A percentile compares a stretch with the other conserved stretches of the same genome.
These are phyloP conservation scores for Megacollybia platyphylla DNA, from an alignment of 1,284 basidiomycete genomes.

Conservation along the genomic window DNA sequence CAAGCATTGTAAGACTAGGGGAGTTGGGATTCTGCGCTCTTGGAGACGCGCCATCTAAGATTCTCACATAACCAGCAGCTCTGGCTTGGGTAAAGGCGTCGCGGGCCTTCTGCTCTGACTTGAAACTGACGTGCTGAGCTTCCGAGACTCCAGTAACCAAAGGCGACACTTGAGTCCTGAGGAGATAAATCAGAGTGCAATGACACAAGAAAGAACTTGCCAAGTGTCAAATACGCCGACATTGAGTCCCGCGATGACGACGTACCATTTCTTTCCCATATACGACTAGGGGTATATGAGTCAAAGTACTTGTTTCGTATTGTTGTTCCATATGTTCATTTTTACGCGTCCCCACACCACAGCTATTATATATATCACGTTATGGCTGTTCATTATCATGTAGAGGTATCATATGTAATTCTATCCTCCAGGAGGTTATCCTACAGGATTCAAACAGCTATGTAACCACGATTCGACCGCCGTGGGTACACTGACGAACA, in stretches of 20 bases:
- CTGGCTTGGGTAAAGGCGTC: constrained; percentile 4
- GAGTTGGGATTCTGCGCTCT: neutral
- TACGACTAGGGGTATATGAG: constrained; percentile 1
- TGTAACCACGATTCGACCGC: constrained; percentile 55
- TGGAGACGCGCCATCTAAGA: constrained; percentile 9
- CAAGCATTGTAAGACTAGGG: neutral
- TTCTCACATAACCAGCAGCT: constrained; percentile 13
- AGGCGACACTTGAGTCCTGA: constrained; percentile 7
- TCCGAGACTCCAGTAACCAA: constrained; percentile 7
- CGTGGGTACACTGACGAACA: constrained; percentile 59
- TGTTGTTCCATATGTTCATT: neutral
- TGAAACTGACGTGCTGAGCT: constrained; percentile 7
- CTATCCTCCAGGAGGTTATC: neutral
- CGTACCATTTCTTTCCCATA: constrained; percentile 21
- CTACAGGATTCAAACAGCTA: constrained; percentile 40
- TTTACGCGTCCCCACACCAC: neutral
- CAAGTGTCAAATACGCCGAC: constrained; percentile 34
- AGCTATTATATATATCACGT: neutral
- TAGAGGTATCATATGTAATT: too few species aligned
- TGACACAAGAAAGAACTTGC: constrained; percentile 15
- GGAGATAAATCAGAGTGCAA: constrained; percentile 4
- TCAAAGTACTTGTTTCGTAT: constrained; percentile 1
- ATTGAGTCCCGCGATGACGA: constrained; percentile 28
- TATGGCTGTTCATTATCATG: neutral
- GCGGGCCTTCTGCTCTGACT: constrained; percentile 6